Evolutionary conservation across 495 filamentous ascomycete genomes (phyloP).

Genomic region (Xylaria bambusicola): DNA sequence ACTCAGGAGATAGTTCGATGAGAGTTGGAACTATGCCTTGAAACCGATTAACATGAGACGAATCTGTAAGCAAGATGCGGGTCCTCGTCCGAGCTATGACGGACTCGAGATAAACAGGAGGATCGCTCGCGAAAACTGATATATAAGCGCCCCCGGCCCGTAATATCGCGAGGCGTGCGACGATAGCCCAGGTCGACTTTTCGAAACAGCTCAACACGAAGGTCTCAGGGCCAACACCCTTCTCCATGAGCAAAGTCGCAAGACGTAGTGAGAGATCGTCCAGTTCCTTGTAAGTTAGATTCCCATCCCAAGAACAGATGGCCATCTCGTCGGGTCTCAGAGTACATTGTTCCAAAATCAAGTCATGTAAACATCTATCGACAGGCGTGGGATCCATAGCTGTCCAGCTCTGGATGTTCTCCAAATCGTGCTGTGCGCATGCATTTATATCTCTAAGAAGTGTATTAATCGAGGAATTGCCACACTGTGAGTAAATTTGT

Average conservation of each 20-base stretch:
- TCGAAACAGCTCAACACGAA: constrained; percentile 59
- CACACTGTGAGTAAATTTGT: constrained; percentile 6
- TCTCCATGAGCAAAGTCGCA: constrained; percentile 24
- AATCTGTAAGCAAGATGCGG: constrained; percentile 4
- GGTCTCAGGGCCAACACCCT: constrained; percentile 51
- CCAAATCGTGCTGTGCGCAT: constrained; percentile 4
- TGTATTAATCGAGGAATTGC: not conserved
- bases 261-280: constrained; percentile 35
- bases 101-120: constrained; percentile 19
- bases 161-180: constrained; percentile 42
- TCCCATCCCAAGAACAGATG: constrained; percentile 34
- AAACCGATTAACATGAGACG: constrained; percentile 3
- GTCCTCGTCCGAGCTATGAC: constrained; percentile 14
- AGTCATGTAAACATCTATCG: constrained; percentile 10
- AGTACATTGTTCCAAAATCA: constrained; percentile 8
- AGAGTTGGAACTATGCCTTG: constrained; percentile 17
- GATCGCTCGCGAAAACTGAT: constrained; percentile 26
- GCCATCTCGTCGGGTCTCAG: constrained; percentile 27
- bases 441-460: constrained; percentile 8
- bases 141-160: constrained; percentile 41
- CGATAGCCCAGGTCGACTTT: constrained; percentile 46
- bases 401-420: constrained; percentile 11
- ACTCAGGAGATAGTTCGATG: constrained; percentile 10
- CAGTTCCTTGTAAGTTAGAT: constrained; percentile 38
- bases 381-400: not conserved